Evolutionary conservation across 805 yeast species (phyloP).

Genomic region (Myxozyma melibiosi): DNA sequence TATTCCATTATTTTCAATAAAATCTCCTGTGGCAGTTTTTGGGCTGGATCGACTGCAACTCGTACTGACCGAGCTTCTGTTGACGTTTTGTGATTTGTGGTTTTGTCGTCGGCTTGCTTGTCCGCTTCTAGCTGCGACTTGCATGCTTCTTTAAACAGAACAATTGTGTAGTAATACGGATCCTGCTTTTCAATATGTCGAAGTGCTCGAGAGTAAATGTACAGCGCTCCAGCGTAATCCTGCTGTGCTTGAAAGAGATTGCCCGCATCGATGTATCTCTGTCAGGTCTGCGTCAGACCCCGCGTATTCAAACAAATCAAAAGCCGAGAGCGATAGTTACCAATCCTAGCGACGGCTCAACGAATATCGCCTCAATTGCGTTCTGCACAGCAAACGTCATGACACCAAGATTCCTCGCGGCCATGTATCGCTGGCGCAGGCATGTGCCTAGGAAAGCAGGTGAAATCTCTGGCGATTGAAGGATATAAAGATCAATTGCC

Average conservation of each 20-base stretch:
- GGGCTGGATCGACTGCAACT: not conserved
- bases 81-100: not conserved
- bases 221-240: constrained; percentile 1
- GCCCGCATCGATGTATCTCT: constrained; percentile 7
- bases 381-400: constrained; percentile 9
- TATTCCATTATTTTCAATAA: constrained; percentile 12
- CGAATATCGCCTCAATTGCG: constrained; percentile 8
- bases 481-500: not conserved
- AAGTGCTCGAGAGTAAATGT: constrained; percentile 2
- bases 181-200: not conserved
- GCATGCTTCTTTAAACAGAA: not conserved
- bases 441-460: not conserved
- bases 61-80: not conserved
- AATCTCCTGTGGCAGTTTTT: constrained; percentile 7
- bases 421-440: constrained; percentile 3
- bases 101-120: not conserved
- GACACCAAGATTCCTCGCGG: constrained; percentile 8
- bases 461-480: not conserved
- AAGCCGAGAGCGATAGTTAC: not conserved
- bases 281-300: not conserved
- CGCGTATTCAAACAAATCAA: not conserved
- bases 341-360: not conserved
- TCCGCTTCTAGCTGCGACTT: not conserved
- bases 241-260: not conserved
- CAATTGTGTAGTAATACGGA: not conserved